Base-by-base conservation (phyloP, 163 green algal genomes). In the Prototheca cutis region DNA sequence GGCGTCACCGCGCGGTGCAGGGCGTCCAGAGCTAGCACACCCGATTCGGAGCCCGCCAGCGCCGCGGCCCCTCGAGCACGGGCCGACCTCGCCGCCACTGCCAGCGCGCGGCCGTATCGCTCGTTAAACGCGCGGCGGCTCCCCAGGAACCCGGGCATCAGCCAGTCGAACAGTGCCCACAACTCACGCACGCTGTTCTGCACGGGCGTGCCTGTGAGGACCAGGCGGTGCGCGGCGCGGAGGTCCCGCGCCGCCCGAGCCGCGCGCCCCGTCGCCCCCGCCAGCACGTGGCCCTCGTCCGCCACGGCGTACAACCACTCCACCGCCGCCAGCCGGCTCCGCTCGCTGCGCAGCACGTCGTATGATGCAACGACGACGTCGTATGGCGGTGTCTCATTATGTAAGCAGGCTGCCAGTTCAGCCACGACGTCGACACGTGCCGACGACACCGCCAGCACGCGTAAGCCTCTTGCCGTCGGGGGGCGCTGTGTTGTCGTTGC, bases 61-160 rank as follows among this genome's bases (percentile, higher is more conserved):
- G 49, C 49, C 8, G 21, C 49, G 49, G 25, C 4, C 21, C n/a
- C n/a, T 23, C 8, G 24, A 59, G 0, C 19, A 7, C 33, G 10
- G 15, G 27, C 5, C 18, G 1, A 27, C 19, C 24, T 31, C 27
- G 5, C 13, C 60, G 4, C 53, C 56, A 53, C 61, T 68, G 55
- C 52, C 34, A 90, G 51, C 23, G 81, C 74, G 53, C 68, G 72
- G 30, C 82, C 77, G 59, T 76, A 90, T 6, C 40, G 47, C 7
- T 66, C 73, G 30, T 75, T 77, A 63, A 93, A 89, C 48, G 73
- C 59, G 3, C 59, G 63, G 66, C 93, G 70, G 25, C 62, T 74
- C 30, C 93, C 93, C 18, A 99, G 77, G 72, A 97, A 97, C 45
- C 91, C 93, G 0, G 93, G 93, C 87, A 99, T 97, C 23, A 97